phyloP scores from a whole-genome alignment of 345 rosid genomes.

The Brassica napus region Da-Ae NC_063440.1:27660501-27661000 shows the following conservation, averaged over 20 bases:
- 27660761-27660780: constrained; percentile 93
- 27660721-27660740: constrained; percentile 86
- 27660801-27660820: constrained; percentile 95
- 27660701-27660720: constrained; percentile 89
- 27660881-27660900: constrained; percentile 71
- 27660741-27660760: constrained; percentile 96
- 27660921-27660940: constrained; percentile 76
- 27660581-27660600: constrained; percentile 85
- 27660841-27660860: constrained; percentile 92
- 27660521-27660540: constrained; percentile 97
- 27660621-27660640: constrained; percentile 75
- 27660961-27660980: constrained; percentile 81
- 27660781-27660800: constrained; percentile 94
- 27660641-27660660: constrained; percentile 51
- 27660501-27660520: constrained; percentile 97
- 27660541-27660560: constrained; percentile 80
- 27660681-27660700: constrained; percentile 91
- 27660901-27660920: constrained; percentile 75
- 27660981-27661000: constrained; percentile 93
- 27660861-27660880: constrained; percentile 83
- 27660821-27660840: constrained; percentile 90
- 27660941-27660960: constrained; percentile 85
- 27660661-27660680: constrained; percentile 73
- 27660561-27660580: constrained; percentile 88
- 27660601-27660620: constrained; percentile 74